Evolutionary conservation across 2,329 filamentous ascomycete species (phyloP).

Genomic region (Aspergillus latus): DNA sequence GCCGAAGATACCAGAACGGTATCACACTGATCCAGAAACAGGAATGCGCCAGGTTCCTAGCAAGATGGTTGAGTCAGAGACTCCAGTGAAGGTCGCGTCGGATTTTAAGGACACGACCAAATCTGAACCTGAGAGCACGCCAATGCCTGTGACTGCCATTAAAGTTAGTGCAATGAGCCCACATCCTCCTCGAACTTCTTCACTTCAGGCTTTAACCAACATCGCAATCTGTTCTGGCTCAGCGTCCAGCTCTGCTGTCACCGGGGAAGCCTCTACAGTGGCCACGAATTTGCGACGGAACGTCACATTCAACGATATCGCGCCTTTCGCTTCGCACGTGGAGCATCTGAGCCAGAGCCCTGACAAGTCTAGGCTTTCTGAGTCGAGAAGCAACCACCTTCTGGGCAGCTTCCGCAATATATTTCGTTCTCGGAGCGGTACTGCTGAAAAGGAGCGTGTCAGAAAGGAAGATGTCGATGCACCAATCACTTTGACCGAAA

Average conservation of each 20-base stretch:
- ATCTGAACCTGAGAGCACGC: background rate
- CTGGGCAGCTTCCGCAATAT: constrained; percentile 24
- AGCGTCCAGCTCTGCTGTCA: background rate
- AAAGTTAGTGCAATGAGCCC: constrained; percentile 1
- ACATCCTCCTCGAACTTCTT: constrained; percentile 18
- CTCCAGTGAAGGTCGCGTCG: constrained; percentile 6
- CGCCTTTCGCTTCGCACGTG: background rate
- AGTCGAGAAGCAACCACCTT: constrained; percentile 17
- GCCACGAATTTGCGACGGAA: background rate
- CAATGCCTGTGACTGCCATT: constrained; percentile 1
- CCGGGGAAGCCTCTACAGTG: background rate
- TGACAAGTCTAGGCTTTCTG: constrained; percentile 7
- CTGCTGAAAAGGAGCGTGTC: constrained; percentile 10
- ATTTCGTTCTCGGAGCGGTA: constrained; percentile 16
- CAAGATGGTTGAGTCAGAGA: background rate
- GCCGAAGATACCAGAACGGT: constrained; percentile 15
- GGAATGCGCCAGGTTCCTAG: background rate
- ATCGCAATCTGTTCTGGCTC: constrained; percentile 2
- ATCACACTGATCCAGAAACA: background rate
- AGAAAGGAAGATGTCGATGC: constrained; percentile 6
- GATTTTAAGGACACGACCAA: background rate
- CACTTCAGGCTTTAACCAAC: constrained; percentile 14
- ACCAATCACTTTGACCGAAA: background rate
- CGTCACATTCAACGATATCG: constrained; percentile 14
- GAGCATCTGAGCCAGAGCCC: background rate